phyloP scores from a whole-genome alignment of 2,329 filamentous ascomycete species.

The Neurospora sp. region DNA sequence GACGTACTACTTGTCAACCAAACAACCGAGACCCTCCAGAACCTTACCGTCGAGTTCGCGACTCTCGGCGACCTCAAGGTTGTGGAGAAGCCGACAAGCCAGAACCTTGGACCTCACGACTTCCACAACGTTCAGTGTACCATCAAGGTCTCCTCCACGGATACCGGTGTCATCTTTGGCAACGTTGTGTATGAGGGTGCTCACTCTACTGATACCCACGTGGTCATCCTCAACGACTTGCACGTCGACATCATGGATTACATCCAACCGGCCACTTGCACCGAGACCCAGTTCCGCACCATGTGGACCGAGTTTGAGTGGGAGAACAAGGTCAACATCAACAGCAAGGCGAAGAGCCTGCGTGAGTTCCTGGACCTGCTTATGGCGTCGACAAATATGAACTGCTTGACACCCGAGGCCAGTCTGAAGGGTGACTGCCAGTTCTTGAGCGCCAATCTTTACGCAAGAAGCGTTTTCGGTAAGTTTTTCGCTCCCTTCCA shows the following conservation, averaged over 20 bases:
- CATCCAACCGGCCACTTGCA: conserved; percentile 93
- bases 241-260: conserved; percentile 99
- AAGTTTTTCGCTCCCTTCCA: conserved; percentile 33
- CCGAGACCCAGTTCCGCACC: conserved; percentile 96
- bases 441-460: conserved; percentile 93
- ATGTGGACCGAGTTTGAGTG: conserved; percentile 99
- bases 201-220: conserved; percentile 84
- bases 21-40: conserved; percentile 91
- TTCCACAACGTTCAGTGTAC: conserved; percentile 98
- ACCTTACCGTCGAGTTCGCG: conserved; percentile 96
- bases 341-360: conserved; percentile 86
- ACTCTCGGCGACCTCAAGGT: conserved; percentile 96
- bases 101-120: conserved; percentile 89
- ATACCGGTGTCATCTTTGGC: conserved; percentile 97
- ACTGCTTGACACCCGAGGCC: conserved; percentile 89
- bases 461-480: conserved; percentile 97
- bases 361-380: conserved; percentile 87
- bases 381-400: conserved; percentile 99
- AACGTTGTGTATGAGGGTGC: conserved; percentile 97
- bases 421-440: conserved; percentile 96
- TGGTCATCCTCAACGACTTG: conserved; percentile 95
- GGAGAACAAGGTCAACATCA: conserved; percentile 99
- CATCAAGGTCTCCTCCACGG: conserved; percentile 96
- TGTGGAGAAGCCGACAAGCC: conserved; percentile 89
- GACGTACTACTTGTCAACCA: conserved; percentile 97